phyloP scores from a whole-genome alignment of 2,329 filamentous ascomycete species.

The Alternaria sp. region DNA sequence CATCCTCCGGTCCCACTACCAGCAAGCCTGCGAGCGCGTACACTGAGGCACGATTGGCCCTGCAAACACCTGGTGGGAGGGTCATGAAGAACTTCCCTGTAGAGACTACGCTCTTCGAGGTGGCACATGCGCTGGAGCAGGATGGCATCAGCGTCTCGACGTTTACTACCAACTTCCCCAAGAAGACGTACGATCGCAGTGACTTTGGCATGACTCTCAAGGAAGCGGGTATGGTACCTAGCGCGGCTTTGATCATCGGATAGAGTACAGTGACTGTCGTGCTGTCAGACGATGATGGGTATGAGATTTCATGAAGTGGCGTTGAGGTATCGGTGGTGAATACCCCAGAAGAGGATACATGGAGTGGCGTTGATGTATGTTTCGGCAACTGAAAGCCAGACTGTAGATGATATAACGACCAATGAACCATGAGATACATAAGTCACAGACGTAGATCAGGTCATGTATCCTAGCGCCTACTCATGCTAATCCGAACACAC shows the following conservation, averaged over 20 bases:
- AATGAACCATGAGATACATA: background rate
- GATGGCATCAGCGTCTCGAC: constrained; percentile 73
- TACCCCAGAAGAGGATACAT: constrained; percentile 2
- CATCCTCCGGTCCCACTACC: constrained; percentile 57
- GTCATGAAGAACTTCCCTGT: constrained; percentile 88
- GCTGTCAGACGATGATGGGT: background rate
- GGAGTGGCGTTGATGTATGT: background rate
- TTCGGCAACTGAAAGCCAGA: background rate
- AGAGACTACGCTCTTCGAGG: constrained; percentile 91
- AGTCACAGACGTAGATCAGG: background rate
- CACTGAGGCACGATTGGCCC: constrained; percentile 79
- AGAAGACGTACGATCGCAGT: constrained; percentile 73
- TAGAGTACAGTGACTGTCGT: constrained; percentile 8
- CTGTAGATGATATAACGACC: background rate
- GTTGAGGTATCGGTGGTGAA: constrained; percentile 8
- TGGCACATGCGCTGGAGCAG: constrained; percentile 79
- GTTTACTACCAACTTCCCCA: constrained; percentile 87
- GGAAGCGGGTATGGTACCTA: constrained; percentile 89
- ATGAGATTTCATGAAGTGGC: background rate
- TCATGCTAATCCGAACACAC: background rate
- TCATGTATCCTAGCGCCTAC: background rate
- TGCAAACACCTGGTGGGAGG: constrained; percentile 79
- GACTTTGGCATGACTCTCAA: constrained; percentile 93
- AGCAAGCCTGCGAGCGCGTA: constrained; percentile 75
- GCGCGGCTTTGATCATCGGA: constrained; percentile 82